phyloP scores from a whole-genome alignment of 805 yeast species.

The Priceomyces fermenticarens region DNA sequence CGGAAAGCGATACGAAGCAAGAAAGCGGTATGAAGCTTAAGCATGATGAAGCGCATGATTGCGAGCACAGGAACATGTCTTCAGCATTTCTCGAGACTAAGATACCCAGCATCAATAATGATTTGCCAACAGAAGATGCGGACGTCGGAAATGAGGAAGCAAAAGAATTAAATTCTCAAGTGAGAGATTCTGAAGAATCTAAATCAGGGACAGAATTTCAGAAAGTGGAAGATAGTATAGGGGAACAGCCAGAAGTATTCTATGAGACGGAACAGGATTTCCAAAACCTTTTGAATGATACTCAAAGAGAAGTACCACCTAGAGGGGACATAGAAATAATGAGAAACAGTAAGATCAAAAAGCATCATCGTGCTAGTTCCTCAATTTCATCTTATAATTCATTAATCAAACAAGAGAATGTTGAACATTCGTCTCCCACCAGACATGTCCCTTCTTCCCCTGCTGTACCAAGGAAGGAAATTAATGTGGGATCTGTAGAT shows the following conservation, averaged over 20 bases:
- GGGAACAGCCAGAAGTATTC: constrained; percentile 2
- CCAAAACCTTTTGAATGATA: constrained; percentile 16
- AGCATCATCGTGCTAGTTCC: constrained; percentile 15
- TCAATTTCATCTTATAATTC: constrained; percentile 18
- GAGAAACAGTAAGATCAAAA: constrained; percentile 11
- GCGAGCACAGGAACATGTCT: not conserved
- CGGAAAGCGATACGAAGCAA: not conserved
- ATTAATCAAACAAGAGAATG: not conserved
- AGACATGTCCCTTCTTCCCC: no score
- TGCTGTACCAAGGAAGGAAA: no score
- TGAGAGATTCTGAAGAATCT: not conserved
- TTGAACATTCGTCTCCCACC: not conserved
- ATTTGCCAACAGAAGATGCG: no score
- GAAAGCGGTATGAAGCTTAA: not conserved
- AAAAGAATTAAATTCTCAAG: not conserved
- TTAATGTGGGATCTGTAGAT: no score
- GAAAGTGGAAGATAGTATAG: not conserved
- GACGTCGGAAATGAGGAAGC: not conserved
- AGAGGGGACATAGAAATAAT: constrained; percentile 18
- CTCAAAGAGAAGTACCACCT: constrained; percentile 21
- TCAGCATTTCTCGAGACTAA: no score
- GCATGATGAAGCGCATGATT: not conserved
- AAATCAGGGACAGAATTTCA: not conserved
- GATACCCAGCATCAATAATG: no score
- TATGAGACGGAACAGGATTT: constrained; percentile 12